Evolutionary conservation across 2,329 filamentous ascomycete genomes (phyloP).

Genomic region (Trichoderma breve): DNA sequence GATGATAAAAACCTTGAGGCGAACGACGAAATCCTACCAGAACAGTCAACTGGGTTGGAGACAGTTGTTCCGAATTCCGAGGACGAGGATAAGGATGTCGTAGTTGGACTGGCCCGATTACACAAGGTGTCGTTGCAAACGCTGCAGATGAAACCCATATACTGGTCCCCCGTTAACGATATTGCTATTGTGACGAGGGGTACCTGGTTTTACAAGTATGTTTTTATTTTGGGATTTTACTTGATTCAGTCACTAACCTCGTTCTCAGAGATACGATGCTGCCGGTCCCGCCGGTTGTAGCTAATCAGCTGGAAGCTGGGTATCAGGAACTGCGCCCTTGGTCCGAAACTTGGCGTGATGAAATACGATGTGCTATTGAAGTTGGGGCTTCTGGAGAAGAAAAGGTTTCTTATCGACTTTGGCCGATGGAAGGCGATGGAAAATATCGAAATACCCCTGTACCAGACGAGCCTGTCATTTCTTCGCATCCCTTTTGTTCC

Average conservation of each 20-base stretch:
- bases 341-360: slow-evolving; percentile 89
- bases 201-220: slow-evolving; percentile 89
- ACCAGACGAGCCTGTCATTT: slow-evolving; percentile 42
- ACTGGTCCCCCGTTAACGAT: slow-evolving; percentile 94
- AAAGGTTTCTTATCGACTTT: slow-evolving; percentile 81
- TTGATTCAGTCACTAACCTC: slow-evolving; percentile 22
- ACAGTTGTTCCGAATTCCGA: slow-evolving; percentile 13
- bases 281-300: slow-evolving; percentile 78
- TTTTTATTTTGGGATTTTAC: not conserved
- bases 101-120: slow-evolving; percentile 85
- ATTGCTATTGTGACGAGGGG: slow-evolving; percentile 77
- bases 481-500: slow-evolving; percentile 58
- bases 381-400: slow-evolving; percentile 87
- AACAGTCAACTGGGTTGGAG: slow-evolving; percentile 15
- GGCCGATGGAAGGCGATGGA: slow-evolving; percentile 58
- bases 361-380: slow-evolving; percentile 84
- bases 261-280: slow-evolving; percentile 72
- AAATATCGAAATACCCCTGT: slow-evolving; percentile 22
- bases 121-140: slow-evolving; percentile 83
- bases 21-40: slow-evolving; percentile 17
- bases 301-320: slow-evolving; percentile 89
- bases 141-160: slow-evolving; percentile 91
- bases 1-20: not conserved
- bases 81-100: slow-evolving; percentile 55
- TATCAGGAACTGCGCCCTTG: slow-evolving; percentile 84